Evolutionary conservation across 495 filamentous ascomycete species (phyloP).

Genomic region (Podospora fimiseda): DNA sequence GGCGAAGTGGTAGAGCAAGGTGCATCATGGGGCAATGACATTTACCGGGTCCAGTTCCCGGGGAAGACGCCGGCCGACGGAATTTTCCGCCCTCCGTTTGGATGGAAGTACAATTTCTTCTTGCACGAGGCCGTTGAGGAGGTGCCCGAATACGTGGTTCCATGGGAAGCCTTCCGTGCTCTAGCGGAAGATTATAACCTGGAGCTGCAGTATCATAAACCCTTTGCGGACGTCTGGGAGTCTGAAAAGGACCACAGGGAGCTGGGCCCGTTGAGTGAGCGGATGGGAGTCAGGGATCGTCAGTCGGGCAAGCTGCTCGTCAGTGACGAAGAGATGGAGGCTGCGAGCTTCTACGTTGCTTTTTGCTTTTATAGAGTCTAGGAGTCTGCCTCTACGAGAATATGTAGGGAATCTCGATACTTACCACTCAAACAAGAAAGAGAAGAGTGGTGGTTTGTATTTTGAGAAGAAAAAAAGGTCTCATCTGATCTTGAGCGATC

Average conservation of each 20-base stretch:
- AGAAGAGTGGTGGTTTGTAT: background rate
- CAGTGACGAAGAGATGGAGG: slow-evolving; percentile 78
- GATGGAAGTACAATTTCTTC: slow-evolving; percentile 96
- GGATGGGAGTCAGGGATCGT: slow-evolving; percentile 83
- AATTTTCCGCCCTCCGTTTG: slow-evolving; percentile 87
- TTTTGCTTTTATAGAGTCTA: slow-evolving; percentile 94
- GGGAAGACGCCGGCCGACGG: slow-evolving; percentile 70
- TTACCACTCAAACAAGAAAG: background rate
- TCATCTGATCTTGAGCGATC: no score
- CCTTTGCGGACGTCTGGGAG: slow-evolving; percentile 84
- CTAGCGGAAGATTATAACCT: slow-evolving; percentile 95
- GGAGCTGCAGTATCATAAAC: slow-evolving; percentile 84
- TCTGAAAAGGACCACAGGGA: slow-evolving; percentile 76
- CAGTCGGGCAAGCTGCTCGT: slow-evolving; percentile 60
- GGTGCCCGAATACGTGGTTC: slow-evolving; percentile 95
- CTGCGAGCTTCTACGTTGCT: slow-evolving; percentile 81
- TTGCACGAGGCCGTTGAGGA: slow-evolving; percentile 93
- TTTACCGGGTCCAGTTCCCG: slow-evolving; percentile 85
- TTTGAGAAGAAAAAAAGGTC: background rate
- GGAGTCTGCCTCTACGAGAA: background rate
- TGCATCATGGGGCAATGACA: slow-evolving; percentile 83
- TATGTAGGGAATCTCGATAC: background rate
- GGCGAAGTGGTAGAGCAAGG: slow-evolving; percentile 48
- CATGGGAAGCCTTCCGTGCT: slow-evolving; percentile 93
- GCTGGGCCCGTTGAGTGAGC: slow-evolving; percentile 76